Base-by-base conservation (phyloP, 352 stramenopile species). In the Phytophthora sp. region DNA sequence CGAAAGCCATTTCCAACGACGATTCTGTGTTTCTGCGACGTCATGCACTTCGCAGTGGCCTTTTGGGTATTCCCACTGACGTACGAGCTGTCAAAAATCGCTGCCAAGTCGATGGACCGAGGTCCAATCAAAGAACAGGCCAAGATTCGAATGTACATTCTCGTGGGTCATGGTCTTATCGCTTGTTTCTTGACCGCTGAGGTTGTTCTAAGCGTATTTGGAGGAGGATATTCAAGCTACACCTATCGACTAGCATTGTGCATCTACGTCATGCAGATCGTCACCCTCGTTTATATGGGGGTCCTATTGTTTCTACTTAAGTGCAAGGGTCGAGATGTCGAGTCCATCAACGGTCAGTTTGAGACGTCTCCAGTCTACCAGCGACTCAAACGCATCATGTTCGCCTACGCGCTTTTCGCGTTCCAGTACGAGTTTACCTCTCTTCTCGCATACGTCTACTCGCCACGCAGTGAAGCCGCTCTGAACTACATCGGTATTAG, bases 81-180 rank as follows among this genome's bases (percentile, higher is more conserved):
- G 16, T 84, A 88, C 60, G 84, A 92, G 29, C 59, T 92, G n/a
- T 78, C 65, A 9, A 73, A 77, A 38, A 80, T 92, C 39, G 84
- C 76, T 11, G 56, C 62, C 16, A 86, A 77, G 27, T 79, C 80
- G 2, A 92, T 92, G 84, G 84, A 92, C 41, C 65, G 84, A 33
- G 84, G 84, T 2, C 55, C 60, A 5, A 30, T 21, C 2, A 79
- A 77, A 23, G 84, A 92, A 52, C 44, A 71, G 18, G 58, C 50
- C 3, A 71, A 75, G 18, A 87, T 89, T 57, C 55, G 63, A 1
- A 36, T 71, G 26, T 90, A 90, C 61, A 50, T 57, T 5, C 3
- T 69, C 16, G 30, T 66, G 2, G 74, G 73, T 7, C 73, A 86
- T 41, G 31, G 52, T 1, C 33, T 74, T 0, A 71, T 87, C 36